Percentiles rank a stretch among this genome's conserved stretches.
These are phyloP conservation scores for Botrytis cinerea DNA, from an alignment of 2,329 filamentous ascomycete species.

Conservation along the genomic window DNA sequence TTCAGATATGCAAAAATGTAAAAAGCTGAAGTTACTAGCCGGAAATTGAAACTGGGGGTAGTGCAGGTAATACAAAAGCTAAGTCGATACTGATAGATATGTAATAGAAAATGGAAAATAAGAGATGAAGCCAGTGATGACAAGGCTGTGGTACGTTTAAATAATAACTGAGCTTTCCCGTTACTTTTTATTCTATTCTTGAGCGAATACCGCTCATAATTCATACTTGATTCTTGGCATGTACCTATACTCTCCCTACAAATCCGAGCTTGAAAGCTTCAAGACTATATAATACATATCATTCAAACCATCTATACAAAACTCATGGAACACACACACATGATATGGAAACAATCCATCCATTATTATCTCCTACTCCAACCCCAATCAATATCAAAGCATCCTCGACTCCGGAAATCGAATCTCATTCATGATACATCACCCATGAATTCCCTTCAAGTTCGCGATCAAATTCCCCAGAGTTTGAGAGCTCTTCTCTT, in stretches of 20 bases:
- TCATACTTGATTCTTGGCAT: no score
- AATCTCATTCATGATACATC: not conserved
- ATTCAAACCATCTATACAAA: not conserved
- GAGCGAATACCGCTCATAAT: no score
- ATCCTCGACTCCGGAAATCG: not conserved
- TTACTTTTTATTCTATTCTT: not conserved
- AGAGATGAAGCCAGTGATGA: no score
- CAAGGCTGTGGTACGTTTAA: not conserved
- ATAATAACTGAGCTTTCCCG: rapidly evolving
- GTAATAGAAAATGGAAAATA: no score
- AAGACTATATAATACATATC: no score
- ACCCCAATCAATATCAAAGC: no score
- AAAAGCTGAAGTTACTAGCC: not conserved
- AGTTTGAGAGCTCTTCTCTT: no score
- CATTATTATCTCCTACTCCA: not conserved
- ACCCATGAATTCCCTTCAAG: no score
- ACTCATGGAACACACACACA: not conserved
- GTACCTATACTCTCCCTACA: not conserved
- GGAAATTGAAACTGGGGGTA: not conserved
- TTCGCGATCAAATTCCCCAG: no score
- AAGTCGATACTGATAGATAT: not conserved
- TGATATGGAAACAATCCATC: rapidly evolving
- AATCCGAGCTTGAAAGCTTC: no score
- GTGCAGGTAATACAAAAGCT: not conserved
- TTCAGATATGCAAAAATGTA: not conserved